Evolutionary conservation across 768 basidiomycete genomes (phyloP).

Genomic region (Vishniacozyma victoriae): DNA sequence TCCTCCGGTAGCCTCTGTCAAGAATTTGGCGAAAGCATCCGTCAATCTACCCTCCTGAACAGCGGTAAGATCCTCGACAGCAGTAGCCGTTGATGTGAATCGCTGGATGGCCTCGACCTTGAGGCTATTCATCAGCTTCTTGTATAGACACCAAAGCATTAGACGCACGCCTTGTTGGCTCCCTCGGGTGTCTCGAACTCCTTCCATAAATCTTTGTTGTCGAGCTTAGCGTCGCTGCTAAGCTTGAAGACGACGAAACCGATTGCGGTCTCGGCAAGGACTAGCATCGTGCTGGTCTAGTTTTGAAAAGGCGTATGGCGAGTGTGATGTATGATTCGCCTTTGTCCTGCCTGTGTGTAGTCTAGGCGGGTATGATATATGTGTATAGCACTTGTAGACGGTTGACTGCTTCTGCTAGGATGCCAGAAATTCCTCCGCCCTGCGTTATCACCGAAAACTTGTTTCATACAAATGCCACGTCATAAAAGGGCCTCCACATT

Average conservation of each 20-base stretch:
- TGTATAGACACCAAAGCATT: not conserved
- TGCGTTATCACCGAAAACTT: too few relatives aligned
- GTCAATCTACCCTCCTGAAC: conserved; percentile 88
- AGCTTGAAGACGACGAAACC: conserved; percentile 97
- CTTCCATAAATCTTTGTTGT: conserved; percentile 77
- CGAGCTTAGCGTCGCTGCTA: conserved; percentile 77
- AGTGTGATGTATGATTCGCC: too few relatives aligned
- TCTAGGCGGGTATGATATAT: too few relatives aligned
- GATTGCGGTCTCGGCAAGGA: conserved; percentile 70
- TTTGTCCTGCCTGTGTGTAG: too few relatives aligned
- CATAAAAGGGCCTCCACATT: too few relatives aligned
- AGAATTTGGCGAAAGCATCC: conserved; percentile 86
- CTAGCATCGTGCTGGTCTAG: conserved; percentile 67
- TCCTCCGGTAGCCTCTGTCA: conserved; percentile 49
- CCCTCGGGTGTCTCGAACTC: conserved; percentile 88
- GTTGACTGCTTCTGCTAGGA: too few relatives aligned
- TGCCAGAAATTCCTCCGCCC: too few relatives aligned
- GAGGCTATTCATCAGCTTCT: conserved; percentile 55
- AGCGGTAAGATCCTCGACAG: conserved; percentile 93
- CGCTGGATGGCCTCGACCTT: conserved; percentile 93
- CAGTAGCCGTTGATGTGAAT: conserved; percentile 90
- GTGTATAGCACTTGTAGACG: too few relatives aligned
- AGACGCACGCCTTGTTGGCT: conserved; percentile 80
- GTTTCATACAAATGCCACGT: too few relatives aligned
- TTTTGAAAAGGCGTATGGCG: too few relatives aligned